Conservation (phyloP, 768 basidiomycete genomes). For the Amanita inopinata region DNA sequence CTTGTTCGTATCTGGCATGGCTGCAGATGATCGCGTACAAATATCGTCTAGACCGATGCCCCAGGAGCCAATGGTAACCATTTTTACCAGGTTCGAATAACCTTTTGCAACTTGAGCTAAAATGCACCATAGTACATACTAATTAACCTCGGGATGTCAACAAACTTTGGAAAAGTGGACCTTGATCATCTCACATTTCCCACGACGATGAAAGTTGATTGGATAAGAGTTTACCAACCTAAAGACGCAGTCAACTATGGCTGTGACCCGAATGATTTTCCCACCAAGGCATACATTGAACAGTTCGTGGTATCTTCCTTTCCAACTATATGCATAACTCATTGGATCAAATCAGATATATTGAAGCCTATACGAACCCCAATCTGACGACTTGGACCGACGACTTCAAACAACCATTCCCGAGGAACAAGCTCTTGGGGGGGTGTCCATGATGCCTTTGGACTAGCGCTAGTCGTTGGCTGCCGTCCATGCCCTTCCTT, state of each 20-base stretch:
- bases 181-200: constrained; percentile 66
- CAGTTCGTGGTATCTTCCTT: constrained; percentile 29
- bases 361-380: constrained; percentile 73
- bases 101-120: constrained; percentile 5
- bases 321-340: neutral
- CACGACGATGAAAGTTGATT: constrained; percentile 68
- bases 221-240: constrained; percentile 86
- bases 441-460: constrained; percentile 34
- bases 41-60: constrained; percentile 65
- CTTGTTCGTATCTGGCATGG: constrained; percentile 52
- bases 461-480: neutral
- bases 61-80: constrained; percentile 71
- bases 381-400: constrained; percentile 70
- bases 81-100: neutral
- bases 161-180: constrained; percentile 67
- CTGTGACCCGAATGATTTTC: constrained; percentile 72
- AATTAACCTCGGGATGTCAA: constrained; percentile 76
- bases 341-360: constrained; percentile 23
- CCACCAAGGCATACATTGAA: constrained; percentile 77
- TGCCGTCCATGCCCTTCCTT: constrained; percentile 9
- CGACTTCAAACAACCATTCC: constrained; percentile 56
- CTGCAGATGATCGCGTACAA: constrained; percentile 40
- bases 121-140: constrained; percentile 57
- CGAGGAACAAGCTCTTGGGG: constrained; percentile 54
- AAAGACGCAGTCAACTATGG: constrained; percentile 63